Evolutionary conservation across 805 yeast genomes (phyloP).

Genomic region (Cephaloascus albidus): DNA sequence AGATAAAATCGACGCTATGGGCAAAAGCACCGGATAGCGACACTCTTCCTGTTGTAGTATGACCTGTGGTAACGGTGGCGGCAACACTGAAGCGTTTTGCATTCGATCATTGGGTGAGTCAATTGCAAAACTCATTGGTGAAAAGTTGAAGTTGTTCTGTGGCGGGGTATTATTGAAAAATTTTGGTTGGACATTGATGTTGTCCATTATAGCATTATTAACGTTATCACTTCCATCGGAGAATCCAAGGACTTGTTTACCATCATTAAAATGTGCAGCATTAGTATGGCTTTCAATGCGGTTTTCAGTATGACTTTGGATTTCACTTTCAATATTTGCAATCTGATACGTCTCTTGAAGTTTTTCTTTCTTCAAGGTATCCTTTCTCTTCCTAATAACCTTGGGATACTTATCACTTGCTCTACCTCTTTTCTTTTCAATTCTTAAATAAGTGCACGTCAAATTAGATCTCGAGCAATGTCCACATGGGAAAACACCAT

Average conservation of each 20-base stretch:
- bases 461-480: conserved; percentile 24
- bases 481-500: conserved; percentile 34
- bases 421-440: conserved; percentile 36
- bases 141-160: not conserved
- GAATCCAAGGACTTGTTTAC: not conserved
- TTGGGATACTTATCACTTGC: conserved; percentile 34
- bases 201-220: not conserved
- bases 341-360: not conserved
- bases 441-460: conserved; percentile 29
- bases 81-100: too few species aligned
- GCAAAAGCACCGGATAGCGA: not conserved
- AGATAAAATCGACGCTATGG: not conserved
- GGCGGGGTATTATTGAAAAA: too few species aligned
- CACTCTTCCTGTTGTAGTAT: not conserved
- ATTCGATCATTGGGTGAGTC: not conserved
- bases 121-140: not conserved
- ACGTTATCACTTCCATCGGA: not conserved
- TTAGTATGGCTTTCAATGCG: too few species aligned
- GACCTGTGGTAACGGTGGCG: too few species aligned
- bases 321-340: not conserved
- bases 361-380: not conserved
- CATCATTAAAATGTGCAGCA: not conserved
- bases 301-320: too few species aligned
- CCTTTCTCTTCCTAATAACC: conserved; percentile 1
- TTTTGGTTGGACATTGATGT: too few species aligned